Conservation (phyloP, 2,329 filamentous ascomycete genomes). For the Chrysosporium queenslandicum region DNA sequence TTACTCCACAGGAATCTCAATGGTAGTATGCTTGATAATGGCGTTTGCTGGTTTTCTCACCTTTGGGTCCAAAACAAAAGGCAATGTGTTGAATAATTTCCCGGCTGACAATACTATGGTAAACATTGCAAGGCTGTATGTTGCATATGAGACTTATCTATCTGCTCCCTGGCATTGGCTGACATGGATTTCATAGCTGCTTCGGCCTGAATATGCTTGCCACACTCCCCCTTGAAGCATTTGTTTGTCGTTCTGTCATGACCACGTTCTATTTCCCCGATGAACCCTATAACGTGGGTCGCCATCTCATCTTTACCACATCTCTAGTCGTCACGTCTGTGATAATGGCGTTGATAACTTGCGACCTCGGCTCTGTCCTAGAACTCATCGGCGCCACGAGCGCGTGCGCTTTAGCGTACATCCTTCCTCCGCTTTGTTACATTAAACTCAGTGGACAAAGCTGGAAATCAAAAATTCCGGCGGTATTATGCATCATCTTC, state of each 20-base stretch:
- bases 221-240: conserved; percentile 88
- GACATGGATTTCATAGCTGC: conserved; percentile 43
- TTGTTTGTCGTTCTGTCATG: conserved; percentile 96
- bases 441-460: conserved; percentile 76
- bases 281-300: conserved; percentile 68
- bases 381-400: conserved; percentile 93
- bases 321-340: conserved; percentile 70
- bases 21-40: conserved; percentile 83
- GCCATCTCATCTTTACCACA: conserved; percentile 80
- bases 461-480: conserved; percentile 63
- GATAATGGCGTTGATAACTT: conserved; percentile 69
- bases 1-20: conserved; percentile 80
- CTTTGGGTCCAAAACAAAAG: conserved; percentile 82
- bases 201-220: conserved; percentile 99
- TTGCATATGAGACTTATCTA: conserved; percentile 1
- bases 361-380: conserved; percentile 88
- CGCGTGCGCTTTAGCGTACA: conserved; percentile 88
- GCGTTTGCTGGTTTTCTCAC: conserved; percentile 82
- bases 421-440: conserved; percentile 88
- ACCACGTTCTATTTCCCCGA: conserved; percentile 66
- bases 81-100: conserved; percentile 98
- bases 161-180: conserved; percentile 17
- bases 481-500: conserved; percentile 63
- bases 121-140: conserved; percentile 74
- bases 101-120: conserved; percentile 82